Percentiles rank a stretch among this genome's conserved stretches.
Evolutionary conservation across 257 asterid species (phyloP).

Genomic region (Solanum bulbocastanum): DNA sequence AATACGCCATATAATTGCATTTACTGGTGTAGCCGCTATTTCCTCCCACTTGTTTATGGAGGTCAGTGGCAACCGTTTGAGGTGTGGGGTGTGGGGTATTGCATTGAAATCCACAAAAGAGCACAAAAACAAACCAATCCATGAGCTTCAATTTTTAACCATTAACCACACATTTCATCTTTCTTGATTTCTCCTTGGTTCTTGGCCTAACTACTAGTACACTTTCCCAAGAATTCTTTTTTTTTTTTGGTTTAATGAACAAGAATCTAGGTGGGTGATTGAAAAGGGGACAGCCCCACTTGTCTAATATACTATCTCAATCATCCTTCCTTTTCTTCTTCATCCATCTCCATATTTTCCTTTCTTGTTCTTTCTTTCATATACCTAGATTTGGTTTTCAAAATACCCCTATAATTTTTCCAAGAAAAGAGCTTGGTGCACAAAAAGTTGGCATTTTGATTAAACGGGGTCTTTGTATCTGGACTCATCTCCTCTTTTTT

Average conservation of each 20-base stretch:
- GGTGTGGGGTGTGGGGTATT: neutral
- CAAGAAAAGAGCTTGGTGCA: neutral
- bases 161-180: neutral
- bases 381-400: neutral
- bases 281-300: neutral
- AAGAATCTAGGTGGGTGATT: neutral
- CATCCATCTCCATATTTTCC: neutral
- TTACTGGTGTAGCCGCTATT: slow-evolving; percentile 9
- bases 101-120: slow-evolving; percentile 1
- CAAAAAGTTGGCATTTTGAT: neutral
- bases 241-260: neutral
- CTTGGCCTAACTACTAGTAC: neutral
- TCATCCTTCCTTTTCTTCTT: neutral
- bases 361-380: neutral
- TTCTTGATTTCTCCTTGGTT: neutral
- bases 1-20: neutral
- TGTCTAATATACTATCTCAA: neutral
- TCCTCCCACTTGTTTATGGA: slow-evolving; percentile 1
- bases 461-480: slow-evolving; percentile 12
- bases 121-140: neutral
- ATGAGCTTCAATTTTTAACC: neutral
- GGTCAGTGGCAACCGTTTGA: neutral
- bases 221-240: neutral
- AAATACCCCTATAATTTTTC: neutral
- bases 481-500: neutral